phyloP scores from a whole-genome alignment of 2,329 filamentous ascomycete genomes.

The Pseudodiploospora longispora region DNA sequence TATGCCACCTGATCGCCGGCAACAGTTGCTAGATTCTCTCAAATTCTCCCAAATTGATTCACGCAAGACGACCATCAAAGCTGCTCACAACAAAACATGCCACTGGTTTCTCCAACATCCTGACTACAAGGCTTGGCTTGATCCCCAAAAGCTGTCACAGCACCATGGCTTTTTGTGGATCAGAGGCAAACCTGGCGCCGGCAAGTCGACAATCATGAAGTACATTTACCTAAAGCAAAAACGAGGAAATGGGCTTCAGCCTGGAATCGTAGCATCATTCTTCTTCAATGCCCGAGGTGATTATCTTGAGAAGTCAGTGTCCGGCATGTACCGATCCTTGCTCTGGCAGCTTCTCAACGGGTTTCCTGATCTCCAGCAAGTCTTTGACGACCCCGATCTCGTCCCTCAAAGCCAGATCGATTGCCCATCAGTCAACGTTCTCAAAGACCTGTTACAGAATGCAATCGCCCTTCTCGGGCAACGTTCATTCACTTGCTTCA shows the following conservation, averaged over 20 bases:
- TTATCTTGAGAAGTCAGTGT: slow-evolving; percentile 32
- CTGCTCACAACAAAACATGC: slow-evolving; percentile 11
- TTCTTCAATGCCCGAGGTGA: slow-evolving; percentile 44
- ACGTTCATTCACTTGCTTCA: slow-evolving; percentile 14
- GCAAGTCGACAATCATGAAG: slow-evolving; percentile 9
- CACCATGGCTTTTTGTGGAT: slow-evolving; percentile 10
- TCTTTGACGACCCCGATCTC: neutral
- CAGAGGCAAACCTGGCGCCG: slow-evolving; percentile 8
- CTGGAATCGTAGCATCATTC: slow-evolving; percentile 20
- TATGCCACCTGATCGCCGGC: neutral
- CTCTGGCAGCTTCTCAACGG: slow-evolving; percentile 30
- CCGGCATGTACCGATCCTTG: slow-evolving; percentile 43
- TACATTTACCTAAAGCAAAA: neutral
- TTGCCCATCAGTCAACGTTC: neutral
- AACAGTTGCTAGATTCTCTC: slow-evolving; percentile 7
- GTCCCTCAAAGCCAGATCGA: neutral
- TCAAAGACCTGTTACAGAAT: neutral
- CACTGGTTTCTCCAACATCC: slow-evolving; percentile 9
- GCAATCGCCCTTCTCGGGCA: neutral
- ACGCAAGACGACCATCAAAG: slow-evolving; percentile 7
- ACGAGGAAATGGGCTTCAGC: too few species aligned
- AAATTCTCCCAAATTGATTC: slow-evolving; percentile 11
- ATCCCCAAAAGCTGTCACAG: neutral
- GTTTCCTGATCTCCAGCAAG: slow-evolving; percentile 13
- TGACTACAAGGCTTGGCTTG: slow-evolving; percentile 8